Evolutionary conservation across 768 basidiomycete genomes (phyloP).

Genomic region (Rhodotorula toruloides): DNA sequence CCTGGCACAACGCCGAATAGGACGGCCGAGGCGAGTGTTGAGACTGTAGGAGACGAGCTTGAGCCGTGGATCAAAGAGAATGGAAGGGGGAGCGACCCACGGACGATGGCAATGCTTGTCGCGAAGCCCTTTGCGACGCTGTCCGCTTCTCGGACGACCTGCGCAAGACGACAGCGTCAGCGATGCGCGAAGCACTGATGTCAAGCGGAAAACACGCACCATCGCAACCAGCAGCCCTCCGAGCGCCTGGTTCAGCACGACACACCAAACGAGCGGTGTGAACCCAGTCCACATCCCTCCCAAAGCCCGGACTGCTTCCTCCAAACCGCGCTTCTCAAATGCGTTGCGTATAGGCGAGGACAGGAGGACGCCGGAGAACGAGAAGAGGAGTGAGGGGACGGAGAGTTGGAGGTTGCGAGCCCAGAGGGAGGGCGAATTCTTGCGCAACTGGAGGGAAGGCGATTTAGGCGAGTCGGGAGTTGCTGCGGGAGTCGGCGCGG

Average conservation of each 20-base stretch:
- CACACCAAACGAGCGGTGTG: slow-evolving; percentile 33
- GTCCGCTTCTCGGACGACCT: slow-evolving; percentile 40
- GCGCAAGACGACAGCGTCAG: background rate
- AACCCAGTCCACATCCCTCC: slow-evolving; percentile 23
- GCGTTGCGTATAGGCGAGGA: background rate
- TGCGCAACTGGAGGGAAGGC: background rate
- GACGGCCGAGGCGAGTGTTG: slow-evolving; percentile 13
- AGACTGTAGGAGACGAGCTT: slow-evolving; percentile 5
- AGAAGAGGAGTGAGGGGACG: slow-evolving; percentile 38
- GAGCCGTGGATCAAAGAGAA: no score
- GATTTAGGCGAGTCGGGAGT: background rate
- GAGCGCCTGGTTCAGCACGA: slow-evolving; percentile 40
- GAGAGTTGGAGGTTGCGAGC: slow-evolving; percentile 41
- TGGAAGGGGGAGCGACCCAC: slow-evolving; percentile 3
- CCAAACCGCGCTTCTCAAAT: background rate
- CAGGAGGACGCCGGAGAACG: slow-evolving; percentile 27
- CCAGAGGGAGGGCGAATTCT: slow-evolving; percentile 31
- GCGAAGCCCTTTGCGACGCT: slow-evolving; percentile 43
- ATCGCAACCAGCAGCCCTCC: slow-evolving; percentile 43
- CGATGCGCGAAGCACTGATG: slow-evolving; percentile 1
- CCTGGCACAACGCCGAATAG: slow-evolving; percentile 14
- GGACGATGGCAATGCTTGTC: slow-evolving; percentile 39
- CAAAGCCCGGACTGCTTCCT: background rate
- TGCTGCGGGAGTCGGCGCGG: background rate
- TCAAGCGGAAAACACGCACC: slow-evolving; percentile 13